Base-by-base conservation (phyloP, 2,329 filamentous ascomycete genomes). In the Colletotrichum sp. region DNA sequence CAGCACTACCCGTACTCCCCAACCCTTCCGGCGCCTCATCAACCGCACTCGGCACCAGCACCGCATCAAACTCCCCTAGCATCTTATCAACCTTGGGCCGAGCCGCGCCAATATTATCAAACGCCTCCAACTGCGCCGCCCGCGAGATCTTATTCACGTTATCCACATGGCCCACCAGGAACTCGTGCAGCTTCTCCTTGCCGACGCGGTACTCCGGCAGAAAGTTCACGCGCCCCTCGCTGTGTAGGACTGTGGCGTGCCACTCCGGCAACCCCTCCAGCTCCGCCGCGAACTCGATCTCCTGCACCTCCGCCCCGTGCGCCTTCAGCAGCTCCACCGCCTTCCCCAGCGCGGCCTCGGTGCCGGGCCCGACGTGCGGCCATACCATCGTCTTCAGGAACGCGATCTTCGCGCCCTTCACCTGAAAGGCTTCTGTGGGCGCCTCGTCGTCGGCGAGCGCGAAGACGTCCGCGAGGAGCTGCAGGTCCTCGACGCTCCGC, bases 1-100 rank as follows among this genome's bases (percentile, higher is more conserved):
- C 85, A 26, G 90, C 86, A 76, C 86, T 89, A 0, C 92, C 92
- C 0, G 92, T 94, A 68, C 82, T 87, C 6, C 85, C 85, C 0
- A 81, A 66, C 0, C 92, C 92, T 1, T 87, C 72, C 0, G 91
- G 90, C 0, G 91, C 91, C 78, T 92, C 91, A 74, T 92, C 91
- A 0, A 87, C 80, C 0, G 88, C 89, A 75, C 90, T 92, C 0
- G 91, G 91, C 1, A 87, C 89, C n/a, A 93, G 75, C 0, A 93
- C 85, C 0, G 88, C 90, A 24, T 86, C 88, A 69, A 90, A 93
- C 13, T 82, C 81, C 0, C 80, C 80, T 0, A 88, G 84, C 34
- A 92, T 85, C 3, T 81, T 81, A 78, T 93, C 90, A 2, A 90
- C 86, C 13, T 86, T 83, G 0, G 90, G 90, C 55, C 91, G 81